Evolutionary conservation across 306 rosid genomes (phyloP), one percentile per base, ranked within the genome.

Genomic region (Luffa aegyptiaca): DNA sequence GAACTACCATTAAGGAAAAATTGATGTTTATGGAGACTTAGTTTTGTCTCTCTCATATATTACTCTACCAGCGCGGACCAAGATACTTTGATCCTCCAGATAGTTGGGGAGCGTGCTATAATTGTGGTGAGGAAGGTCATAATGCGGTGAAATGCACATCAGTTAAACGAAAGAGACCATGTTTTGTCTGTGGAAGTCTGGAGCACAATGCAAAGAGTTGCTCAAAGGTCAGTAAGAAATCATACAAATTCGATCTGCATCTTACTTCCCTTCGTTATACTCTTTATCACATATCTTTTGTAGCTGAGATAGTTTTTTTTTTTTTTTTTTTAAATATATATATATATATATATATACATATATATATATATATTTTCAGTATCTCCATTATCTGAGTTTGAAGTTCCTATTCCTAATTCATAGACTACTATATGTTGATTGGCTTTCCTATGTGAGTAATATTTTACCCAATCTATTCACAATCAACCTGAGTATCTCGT

Each of bases 81-180:
- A 93, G 99, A 86, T 96, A 96, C 82, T 96, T 96, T 83, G 99
- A 96, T 86, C 96, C 97, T 61, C 98, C 97, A 2, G 87, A 89
- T 81, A 82, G 88, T 82, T 96, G 99, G 98, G 99, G 94, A 53
- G 21, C 89, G 6, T 96, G 97, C 90, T 96, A 71, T 86, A 93
- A 90, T 49, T 93, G 98, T 73, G 99, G 98, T 0, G 98, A 91
- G 90, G 97, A 88, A 80, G 99, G 99, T 72, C 99, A 96, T 76
- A 82, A 84, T 42, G 94, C 96, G 0, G 92, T 86, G 13, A 91
- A 93, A 64, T 96, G 99, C 87, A 86, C 90, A 0, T 82, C 81
- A 33, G 93, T 78, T 2, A 93, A 72, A 85, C 88, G 94, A 53
- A 90, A 77, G 89, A 96, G 86, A 80, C 97, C 98, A 0, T 96